Conservation (phyloP, 768 basidiomycete genomes). For the Russula virescens region DNA sequence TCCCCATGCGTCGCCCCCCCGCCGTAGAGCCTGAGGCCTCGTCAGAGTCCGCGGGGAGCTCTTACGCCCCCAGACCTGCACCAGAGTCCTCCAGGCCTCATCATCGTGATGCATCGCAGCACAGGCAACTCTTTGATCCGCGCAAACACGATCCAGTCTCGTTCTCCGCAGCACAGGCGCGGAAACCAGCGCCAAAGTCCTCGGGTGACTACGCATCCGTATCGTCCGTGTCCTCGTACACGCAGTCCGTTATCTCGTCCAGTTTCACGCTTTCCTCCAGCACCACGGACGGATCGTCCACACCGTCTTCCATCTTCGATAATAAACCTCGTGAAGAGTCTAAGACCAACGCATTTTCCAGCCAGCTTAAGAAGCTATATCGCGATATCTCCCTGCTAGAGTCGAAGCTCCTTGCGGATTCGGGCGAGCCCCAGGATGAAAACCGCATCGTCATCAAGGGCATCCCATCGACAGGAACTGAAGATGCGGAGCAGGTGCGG, state of each 20-base stretch:
- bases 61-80: slow-evolving; percentile 39
- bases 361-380: slow-evolving; percentile 77
- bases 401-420: slow-evolving; percentile 59
- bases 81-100: slow-evolving; percentile 30
- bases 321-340: slow-evolving; percentile 42
- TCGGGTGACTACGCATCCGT: slow-evolving; percentile 70
- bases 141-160: slow-evolving; percentile 87
- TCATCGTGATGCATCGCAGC: slow-evolving; percentile 32
- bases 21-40: slow-evolving; percentile 56
- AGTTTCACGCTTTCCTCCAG: slow-evolving; percentile 67
- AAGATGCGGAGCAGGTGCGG: slow-evolving; percentile 67
- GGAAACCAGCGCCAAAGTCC: slow-evolving; percentile 48
- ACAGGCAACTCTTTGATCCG: slow-evolving; percentile 76
- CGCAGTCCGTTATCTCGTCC: slow-evolving; percentile 60
- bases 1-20: slow-evolving; percentile 50
- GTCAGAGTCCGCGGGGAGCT: slow-evolving; percentile 52
- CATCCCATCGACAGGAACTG: slow-evolving; percentile 33
- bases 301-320: slow-evolving; percentile 66
- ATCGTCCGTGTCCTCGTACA: slow-evolving; percentile 70
- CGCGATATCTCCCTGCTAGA: slow-evolving; percentile 78
- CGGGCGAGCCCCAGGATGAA: slow-evolving; percentile 48
- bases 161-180: slow-evolving; percentile 59
- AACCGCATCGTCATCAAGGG: slow-evolving; percentile 34
- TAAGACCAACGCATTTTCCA: slow-evolving; percentile 60
- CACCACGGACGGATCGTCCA: slow-evolving; percentile 70